Evolutionary conservation across 2,329 filamentous ascomycete genomes (phyloP).

Genomic region (Fusarium nematophilum): DNA sequence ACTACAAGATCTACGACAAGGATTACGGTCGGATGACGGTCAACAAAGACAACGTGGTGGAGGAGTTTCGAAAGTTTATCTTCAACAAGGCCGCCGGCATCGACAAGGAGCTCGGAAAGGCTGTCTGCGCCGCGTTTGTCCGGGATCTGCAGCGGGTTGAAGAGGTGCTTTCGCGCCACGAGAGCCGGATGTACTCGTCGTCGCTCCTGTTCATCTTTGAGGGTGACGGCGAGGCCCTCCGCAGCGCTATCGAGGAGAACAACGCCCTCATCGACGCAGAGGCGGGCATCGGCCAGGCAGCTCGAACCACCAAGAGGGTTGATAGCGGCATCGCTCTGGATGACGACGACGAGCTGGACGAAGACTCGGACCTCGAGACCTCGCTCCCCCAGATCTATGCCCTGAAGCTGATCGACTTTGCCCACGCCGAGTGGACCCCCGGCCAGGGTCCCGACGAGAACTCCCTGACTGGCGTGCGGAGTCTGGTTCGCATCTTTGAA

Average conservation of each 20-base stretch:
- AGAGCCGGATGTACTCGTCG: conserved; percentile 73
- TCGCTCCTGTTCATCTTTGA: conserved; percentile 74
- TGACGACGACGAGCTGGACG: conserved; percentile 57
- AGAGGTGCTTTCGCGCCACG: conserved; percentile 63
- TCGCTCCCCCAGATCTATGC: conserved; percentile 74
- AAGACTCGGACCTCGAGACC: conserved; percentile 62
- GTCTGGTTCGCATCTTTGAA: conserved; percentile 76
- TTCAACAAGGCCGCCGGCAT: conserved; percentile 70
- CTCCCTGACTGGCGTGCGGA: conserved; percentile 77
- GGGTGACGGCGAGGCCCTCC: conserved; percentile 68
- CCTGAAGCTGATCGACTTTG: conserved; percentile 95
- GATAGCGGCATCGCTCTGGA: conserved; percentile 67
- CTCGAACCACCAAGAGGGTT: conserved; percentile 57
- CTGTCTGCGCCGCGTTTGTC: conserved; percentile 65
- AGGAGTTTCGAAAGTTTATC: conserved; percentile 67
- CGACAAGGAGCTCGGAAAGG: conserved; percentile 66
- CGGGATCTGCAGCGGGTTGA: conserved; percentile 65
- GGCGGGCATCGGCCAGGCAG: conserved; percentile 54
- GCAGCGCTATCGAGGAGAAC: conserved; percentile 65
- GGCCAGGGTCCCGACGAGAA: conserved; percentile 91
- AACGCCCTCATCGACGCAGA: conserved; percentile 62
- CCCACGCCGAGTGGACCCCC: conserved; percentile 86
- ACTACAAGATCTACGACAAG: conserved; percentile 71
- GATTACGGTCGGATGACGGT: conserved; percentile 68
- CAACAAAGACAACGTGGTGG: conserved; percentile 63